Percentiles rank a stretch among this genome's conserved stretches.
These are phyloP conservation scores for Xylaria polymorpha DNA, from an alignment of 2,329 filamentous ascomycete species.

Conservation along the genomic window DNA sequence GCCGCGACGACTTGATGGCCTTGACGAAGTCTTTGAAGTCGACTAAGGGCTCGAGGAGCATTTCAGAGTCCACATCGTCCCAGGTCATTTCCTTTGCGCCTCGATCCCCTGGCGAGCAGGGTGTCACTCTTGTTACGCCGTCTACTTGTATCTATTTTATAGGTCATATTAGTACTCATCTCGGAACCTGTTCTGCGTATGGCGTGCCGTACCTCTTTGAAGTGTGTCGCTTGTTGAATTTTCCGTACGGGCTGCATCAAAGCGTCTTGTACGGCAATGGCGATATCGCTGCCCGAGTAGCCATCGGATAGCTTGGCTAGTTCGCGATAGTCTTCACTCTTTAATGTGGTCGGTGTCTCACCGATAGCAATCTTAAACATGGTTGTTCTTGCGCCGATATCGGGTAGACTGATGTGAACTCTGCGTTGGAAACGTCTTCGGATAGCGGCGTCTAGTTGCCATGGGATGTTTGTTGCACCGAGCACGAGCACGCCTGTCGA, in stretches of 20 bases:
- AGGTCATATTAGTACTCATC: slow-evolving; percentile 13
- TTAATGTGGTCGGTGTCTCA: slow-evolving; percentile 87
- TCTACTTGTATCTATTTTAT: slow-evolving; percentile 74
- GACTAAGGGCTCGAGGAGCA: slow-evolving; percentile 86
- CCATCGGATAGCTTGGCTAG: slow-evolving; percentile 88
- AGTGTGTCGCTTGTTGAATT: slow-evolving; percentile 97
- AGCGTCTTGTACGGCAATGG: slow-evolving; percentile 93
- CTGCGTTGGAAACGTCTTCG: slow-evolving; percentile 94
- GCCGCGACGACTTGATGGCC: slow-evolving; percentile 86
- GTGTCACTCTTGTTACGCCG: slow-evolving; percentile 76
- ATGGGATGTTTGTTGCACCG: slow-evolving; percentile 97
- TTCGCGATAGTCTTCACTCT: slow-evolving; percentile 79
- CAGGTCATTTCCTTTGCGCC: slow-evolving; percentile 94
- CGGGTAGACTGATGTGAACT: slow-evolving; percentile 94
- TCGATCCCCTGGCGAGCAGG: slow-evolving; percentile 90
- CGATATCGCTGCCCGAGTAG: slow-evolving; percentile 96
- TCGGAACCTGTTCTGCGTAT: background rate
- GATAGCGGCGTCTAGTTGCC: slow-evolving; percentile 97
- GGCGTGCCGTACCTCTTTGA: slow-evolving; percentile 77
- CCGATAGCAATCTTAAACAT: slow-evolving; percentile 99
- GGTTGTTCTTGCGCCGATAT: slow-evolving; percentile 83
- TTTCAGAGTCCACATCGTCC: slow-evolving; percentile 85
- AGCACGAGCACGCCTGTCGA: slow-evolving; percentile 93
- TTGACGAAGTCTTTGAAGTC: slow-evolving; percentile 92
- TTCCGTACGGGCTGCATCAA: slow-evolving; percentile 97